A percentile compares a stretch with the other conserved stretches of the same genome.
phyloP scores from a whole-genome alignment of 768 basidiomycete species.

The Pisolithus marmoratus region DNA sequence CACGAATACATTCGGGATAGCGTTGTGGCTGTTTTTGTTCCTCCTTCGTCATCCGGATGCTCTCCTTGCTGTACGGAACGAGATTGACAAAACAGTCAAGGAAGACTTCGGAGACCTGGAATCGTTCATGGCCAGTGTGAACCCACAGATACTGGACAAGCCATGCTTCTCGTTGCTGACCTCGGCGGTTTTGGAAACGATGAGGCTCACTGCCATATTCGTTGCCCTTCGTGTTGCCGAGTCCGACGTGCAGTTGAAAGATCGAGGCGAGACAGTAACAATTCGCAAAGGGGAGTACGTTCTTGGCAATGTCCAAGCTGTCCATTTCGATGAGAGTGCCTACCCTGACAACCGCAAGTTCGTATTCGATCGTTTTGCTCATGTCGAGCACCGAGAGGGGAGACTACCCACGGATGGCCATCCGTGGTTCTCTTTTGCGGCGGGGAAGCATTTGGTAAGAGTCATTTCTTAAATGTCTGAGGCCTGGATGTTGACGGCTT shows the following conservation, averaged over 20 bases:
- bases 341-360: slow-evolving; percentile 12
- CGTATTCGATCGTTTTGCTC: slow-evolving; percentile 19
- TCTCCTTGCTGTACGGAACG: slow-evolving; percentile 39
- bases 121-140: too few relatives aligned
- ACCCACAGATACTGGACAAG: too few relatives aligned
- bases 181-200: too few relatives aligned
- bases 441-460: slow-evolving; percentile 15
- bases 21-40: slow-evolving; percentile 14
- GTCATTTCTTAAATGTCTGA: too few relatives aligned
- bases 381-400: slow-evolving; percentile 10
- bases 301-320: slow-evolving; percentile 15
- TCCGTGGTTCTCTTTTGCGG: slow-evolving; percentile 12
- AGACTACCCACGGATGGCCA: slow-evolving; percentile 12
- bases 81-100: slow-evolving; percentile 34
- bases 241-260: not conserved
- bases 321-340: slow-evolving; percentile 12
- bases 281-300: slow-evolving; percentile 19
- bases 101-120: not conserved
- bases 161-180: slow-evolving; percentile 2
- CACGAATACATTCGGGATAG: slow-evolving; percentile 17
- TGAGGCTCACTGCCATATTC: too few relatives aligned
- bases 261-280: slow-evolving; percentile 9
- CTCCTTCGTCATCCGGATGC: slow-evolving; percentile 39
- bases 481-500: too few relatives aligned
- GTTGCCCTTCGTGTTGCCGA: slow-evolving; percentile 5